phyloP scores from a whole-genome alignment of 805 yeast genomes.

The Wickerhamiella musiphila region DNA sequence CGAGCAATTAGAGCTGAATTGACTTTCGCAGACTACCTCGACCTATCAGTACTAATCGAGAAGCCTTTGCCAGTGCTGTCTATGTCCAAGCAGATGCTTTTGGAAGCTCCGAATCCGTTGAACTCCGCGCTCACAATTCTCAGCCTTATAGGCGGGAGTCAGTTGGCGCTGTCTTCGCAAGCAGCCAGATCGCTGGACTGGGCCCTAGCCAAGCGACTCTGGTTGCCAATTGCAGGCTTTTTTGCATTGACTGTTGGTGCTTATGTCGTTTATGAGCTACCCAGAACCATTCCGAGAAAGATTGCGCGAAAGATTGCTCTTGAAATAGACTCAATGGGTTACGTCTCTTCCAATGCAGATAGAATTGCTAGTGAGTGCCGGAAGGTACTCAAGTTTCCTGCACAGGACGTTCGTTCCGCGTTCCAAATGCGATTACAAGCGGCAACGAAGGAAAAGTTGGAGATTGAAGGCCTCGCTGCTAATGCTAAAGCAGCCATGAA shows the following conservation, averaged over 20 bases:
- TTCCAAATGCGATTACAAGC: conserved; percentile 52
- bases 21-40: conserved; percentile 58
- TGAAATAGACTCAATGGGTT: conserved; percentile 52
- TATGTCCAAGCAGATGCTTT: conserved; percentile 8
- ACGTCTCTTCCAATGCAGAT: conserved; percentile 58
- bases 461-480: conserved; percentile 32
- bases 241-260: conserved; percentile 31
- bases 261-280: conserved; percentile 63
- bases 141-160: conserved; percentile 10
- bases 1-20: conserved; percentile 43
- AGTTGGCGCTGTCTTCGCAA: conserved; percentile 7
- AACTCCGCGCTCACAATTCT: conserved; percentile 12
- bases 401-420: conserved; percentile 58
- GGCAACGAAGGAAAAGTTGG: conserved; percentile 39
- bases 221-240: conserved; percentile 12
- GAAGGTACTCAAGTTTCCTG: conserved; percentile 63
- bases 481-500: conserved; percentile 38
- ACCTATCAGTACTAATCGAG: conserved; percentile 35
- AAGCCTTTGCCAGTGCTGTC: conserved; percentile 14
- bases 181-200: conserved; percentile 3
- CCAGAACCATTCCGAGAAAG: conserved; percentile 75
- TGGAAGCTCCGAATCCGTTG: conserved; percentile 7
- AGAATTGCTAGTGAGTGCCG: conserved; percentile 71
- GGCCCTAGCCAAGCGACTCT: neutral
- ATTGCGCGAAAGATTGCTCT: conserved; percentile 51